Evolutionary conservation across 2,329 filamentous ascomycete species (phyloP), one percentile per base, ranked within the genome.

Genomic region (Clonostachys rosea): DNA sequence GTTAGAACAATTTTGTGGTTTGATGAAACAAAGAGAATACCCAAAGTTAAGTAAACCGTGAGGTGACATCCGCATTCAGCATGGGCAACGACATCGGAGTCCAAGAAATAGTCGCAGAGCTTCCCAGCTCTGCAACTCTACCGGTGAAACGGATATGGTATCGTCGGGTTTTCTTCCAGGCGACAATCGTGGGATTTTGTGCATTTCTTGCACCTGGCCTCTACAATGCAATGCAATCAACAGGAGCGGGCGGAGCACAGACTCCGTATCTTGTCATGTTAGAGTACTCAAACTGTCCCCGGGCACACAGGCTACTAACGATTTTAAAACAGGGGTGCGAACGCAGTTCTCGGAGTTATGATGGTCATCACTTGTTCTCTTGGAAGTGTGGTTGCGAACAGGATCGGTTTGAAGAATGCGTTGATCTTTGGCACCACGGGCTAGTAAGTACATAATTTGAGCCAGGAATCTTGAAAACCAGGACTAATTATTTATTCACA

Each of bases 351-450:
- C 0, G 89, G 89, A 57, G 82, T 81, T 42, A 73, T 89, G 8
- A 89, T 89, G 85, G 81, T 89, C 0, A 57, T 89, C 0, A 86
- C 83, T 1, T 89, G 86, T 58, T 82, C 76, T 57, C 78, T 89
- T 43, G 79, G 79, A 0, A 83, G 81, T 45, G 71, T 78, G 0
- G 63, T 89, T 7, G 83, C 88, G 1, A 76, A 76, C 33, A 81
- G 79, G 42, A 78, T 89, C 37, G 87, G 87, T 0, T 86, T 91
- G 51, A 87, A 87, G 56, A 79, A 80, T 44, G 79, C 85, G 0
- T 64, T 91, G 14, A 78, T 89, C n/a, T 72, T 89, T 40, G 86
- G 87, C 42, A 88, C 86, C 68, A 76, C 55, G 55, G 74, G 20
- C 14, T 35, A n/a, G 14, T 20, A 16, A 17, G 14, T 16, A 16